Conservation (phyloP, 2,329 filamentous ascomycete genomes). For the Pezicula neosporulosa region DNA sequence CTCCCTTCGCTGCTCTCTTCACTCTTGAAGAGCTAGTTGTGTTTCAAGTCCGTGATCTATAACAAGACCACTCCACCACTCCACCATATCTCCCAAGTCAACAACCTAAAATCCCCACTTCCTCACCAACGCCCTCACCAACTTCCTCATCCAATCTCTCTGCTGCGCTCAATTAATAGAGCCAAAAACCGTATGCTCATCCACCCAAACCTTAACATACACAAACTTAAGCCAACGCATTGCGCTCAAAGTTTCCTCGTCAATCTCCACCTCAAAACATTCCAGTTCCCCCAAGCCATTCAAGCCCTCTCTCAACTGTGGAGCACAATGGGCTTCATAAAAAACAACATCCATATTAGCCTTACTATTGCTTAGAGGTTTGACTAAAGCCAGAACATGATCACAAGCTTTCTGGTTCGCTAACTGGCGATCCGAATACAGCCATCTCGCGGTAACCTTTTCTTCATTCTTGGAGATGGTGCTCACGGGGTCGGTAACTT, state of each 20-base stretch:
- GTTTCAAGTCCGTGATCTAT: too few species aligned
- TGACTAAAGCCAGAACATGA: conserved; percentile 2
- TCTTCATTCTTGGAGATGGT: conserved; percentile 5
- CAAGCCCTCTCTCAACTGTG: conserved; percentile 1
- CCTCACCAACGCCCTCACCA: too few species aligned
- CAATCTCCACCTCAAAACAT: background rate
- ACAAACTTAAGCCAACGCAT: conserved; percentile 2
- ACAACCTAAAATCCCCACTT: too few species aligned
- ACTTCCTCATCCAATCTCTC: too few species aligned
- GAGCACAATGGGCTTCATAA: background rate
- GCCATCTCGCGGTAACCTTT: background rate
- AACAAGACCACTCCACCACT: too few species aligned
- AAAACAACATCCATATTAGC: conserved; percentile 3
- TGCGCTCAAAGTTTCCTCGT: background rate
- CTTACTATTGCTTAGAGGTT: conserved; percentile 3
- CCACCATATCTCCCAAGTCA: too few species aligned
- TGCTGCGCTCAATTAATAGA: conserved; percentile 2
- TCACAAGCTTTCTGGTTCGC: conserved; percentile 16
- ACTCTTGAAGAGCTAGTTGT: too few species aligned
- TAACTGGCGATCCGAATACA: conserved; percentile 7
- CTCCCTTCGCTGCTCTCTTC: too few species aligned
- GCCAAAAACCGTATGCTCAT: background rate
- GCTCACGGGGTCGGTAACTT: background rate
- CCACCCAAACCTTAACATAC: conserved; percentile 2
- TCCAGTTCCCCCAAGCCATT: background rate